phyloP scores from a whole-genome alignment of 2,329 filamentous ascomycete species.

The Pseudohalonectria lignicola region DNA sequence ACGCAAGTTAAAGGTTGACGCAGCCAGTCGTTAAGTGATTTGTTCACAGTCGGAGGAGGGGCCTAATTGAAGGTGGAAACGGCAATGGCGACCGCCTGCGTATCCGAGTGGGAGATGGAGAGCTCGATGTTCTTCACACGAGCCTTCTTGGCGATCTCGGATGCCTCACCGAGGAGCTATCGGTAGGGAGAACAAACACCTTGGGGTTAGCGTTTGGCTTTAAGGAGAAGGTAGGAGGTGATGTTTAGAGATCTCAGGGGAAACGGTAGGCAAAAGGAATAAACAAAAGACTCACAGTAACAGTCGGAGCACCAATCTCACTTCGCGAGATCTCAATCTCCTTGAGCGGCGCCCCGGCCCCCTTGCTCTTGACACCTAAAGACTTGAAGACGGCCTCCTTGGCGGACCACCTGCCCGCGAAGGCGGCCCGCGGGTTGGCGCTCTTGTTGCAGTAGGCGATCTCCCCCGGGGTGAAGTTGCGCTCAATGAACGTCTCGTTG shows the following conservation, averaged over 20 bases:
- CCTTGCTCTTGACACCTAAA: slow-evolving; percentile 74
- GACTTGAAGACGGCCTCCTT: slow-evolving; percentile 99
- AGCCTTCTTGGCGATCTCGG: slow-evolving; percentile 70
- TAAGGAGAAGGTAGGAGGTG: not conserved
- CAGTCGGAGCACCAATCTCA: slow-evolving; percentile 70
- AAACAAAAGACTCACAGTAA: slow-evolving; percentile 53
- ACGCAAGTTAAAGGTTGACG: too few relatives aligned
- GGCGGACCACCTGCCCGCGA: slow-evolving; percentile 90
- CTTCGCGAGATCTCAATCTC: slow-evolving; percentile 89
- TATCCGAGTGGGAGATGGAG: slow-evolving; percentile 92
- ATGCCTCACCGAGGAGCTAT: slow-evolving; percentile 78
- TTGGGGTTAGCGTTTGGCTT: too few relatives aligned
- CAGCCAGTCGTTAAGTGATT: too few relatives aligned
- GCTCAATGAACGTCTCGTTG: slow-evolving; percentile 87
- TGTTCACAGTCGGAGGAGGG: too few relatives aligned
- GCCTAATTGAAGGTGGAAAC: slow-evolving; percentile 56
- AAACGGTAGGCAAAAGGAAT: not conserved
- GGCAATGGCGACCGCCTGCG: slow-evolving; percentile 88
- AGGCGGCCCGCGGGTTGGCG: slow-evolving; percentile 64
- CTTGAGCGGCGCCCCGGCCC: slow-evolving; percentile 79
- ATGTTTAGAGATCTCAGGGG: not conserved
- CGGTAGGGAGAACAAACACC: too few relatives aligned
- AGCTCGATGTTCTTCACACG: slow-evolving; percentile 83
- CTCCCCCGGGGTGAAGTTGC: slow-evolving; percentile 84
- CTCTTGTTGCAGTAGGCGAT: slow-evolving; percentile 74